A percentile compares a stretch with the other conserved stretches of the same genome.
These are phyloP conservation scores for Sporothrix phasma DNA, from an alignment of 2,329 filamentous ascomycete genomes.

Conservation along the genomic window DNA sequence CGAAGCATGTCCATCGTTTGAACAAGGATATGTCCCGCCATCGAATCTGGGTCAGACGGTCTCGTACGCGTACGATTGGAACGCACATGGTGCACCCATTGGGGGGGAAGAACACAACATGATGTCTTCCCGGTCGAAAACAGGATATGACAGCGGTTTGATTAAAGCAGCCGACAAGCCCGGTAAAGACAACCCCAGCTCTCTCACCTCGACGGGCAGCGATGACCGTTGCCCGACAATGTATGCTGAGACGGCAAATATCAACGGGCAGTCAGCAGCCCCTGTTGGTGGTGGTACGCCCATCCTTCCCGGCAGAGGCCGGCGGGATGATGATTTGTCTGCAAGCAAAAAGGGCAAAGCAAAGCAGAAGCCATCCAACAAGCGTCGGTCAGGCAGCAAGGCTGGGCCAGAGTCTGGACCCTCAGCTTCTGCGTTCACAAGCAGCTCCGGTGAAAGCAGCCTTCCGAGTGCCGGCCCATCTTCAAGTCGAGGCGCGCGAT, in stretches of 20 bases:
- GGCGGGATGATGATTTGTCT: not conserved
- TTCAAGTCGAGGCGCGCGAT: not conserved
- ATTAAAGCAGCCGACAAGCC: not conserved
- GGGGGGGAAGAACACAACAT: not conserved
- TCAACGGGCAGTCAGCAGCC: not conserved
- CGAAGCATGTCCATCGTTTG: not conserved
- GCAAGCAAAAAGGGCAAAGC: not conserved
- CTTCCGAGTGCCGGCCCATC: not conserved
- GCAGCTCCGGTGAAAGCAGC: not conserved
- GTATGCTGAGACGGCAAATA: not conserved
- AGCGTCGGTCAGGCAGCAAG: not conserved
- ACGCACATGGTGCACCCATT: not conserved
- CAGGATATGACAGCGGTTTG: not conserved
- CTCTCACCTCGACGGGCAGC: conserved; percentile 10
- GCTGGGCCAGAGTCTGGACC: not conserved
- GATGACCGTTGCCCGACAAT: not conserved
- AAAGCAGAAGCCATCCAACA: not conserved
- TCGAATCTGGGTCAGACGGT: not conserved
- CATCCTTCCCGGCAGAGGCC: not conserved
- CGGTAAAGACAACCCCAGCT: not conserved
- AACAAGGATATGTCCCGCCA: not conserved
- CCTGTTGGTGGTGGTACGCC: not conserved
- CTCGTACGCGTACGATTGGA: conserved; percentile 4
- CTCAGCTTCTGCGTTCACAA: not conserved
- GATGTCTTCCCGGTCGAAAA: not conserved